These are phyloP conservation scores for Spinellus fusiger DNA, from an alignment of 192 early-diverging fungal genomes.

Conservation along the genomic window DNA sequence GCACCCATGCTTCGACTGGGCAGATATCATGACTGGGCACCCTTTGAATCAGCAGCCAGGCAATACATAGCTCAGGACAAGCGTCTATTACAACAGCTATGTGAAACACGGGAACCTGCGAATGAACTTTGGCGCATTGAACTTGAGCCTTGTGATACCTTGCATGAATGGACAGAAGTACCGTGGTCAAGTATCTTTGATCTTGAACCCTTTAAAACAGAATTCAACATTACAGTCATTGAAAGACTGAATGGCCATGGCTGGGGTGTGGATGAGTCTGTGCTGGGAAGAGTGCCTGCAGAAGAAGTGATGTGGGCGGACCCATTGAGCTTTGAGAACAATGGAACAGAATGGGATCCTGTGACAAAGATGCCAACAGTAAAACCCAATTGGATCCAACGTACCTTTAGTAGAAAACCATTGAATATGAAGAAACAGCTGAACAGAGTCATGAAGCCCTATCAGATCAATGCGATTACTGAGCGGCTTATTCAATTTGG, in stretches of 20 bases:
- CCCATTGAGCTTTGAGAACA: slow-evolving; percentile 14
- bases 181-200: slow-evolving; percentile 26
- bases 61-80: slow-evolving; percentile 5
- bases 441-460: background rate
- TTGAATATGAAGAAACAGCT: background rate
- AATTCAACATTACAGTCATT: slow-evolving; percentile 14
- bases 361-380: background rate
- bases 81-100: background rate
- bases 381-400: background rate
- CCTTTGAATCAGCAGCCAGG: slow-evolving; percentile 9
- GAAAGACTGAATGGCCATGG: slow-evolving; percentile 12
- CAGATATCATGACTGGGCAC: background rate
- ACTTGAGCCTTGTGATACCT: slow-evolving; percentile 3
- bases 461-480: background rate
- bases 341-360: slow-evolving; percentile 9
- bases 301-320: slow-evolving; percentile 15
- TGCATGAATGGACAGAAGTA: slow-evolving; percentile 18
- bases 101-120: background rate
- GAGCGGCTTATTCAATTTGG: slow-evolving; percentile 21
- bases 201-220: background rate
- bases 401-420: background rate
- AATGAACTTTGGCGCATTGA: background rate
- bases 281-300: background rate
- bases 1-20: slow-evolving; percentile 20
- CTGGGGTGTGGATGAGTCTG: slow-evolving; percentile 7